Evolutionary conservation across 345 rosid species (phyloP), one percentile per base, ranked within the genome.

Genomic region (Atalantia buxifolia): DNA sequence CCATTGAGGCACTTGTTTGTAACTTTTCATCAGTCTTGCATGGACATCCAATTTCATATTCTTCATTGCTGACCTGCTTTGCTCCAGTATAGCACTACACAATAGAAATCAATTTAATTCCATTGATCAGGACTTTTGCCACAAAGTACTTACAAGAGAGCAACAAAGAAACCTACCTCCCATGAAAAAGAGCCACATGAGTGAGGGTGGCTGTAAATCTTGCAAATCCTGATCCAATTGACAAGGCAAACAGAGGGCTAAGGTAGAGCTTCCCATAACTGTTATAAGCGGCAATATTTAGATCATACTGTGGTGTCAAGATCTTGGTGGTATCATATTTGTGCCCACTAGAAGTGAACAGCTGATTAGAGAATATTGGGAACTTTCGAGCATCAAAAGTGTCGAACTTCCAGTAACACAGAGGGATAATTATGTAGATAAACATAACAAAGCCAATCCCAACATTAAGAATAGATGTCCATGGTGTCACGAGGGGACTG

Each of bases 181-280:
- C 99, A 77, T 97, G 88, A 82, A 97, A 97, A 67, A 97, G 83
- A 9, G 99, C 99, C 79, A 97, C 99, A 75, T 97, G 99, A 75
- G 95, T 89, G 57, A 97, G 88, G 6, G 98, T 97, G 45, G 99
- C 93, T 0, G 99, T 94, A 78, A 97, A 97, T 69, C 99, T 87
- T 10, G 97, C 97, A 73, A 97, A 97, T 57, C 99, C 99, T 0
- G 98, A 97, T n/a, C 97, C 99, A n/a, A 97, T 97, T 0, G 99
- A 97, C 42, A 97, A 85, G 24, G 98, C 98, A 66, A 97, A 97
- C 19, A 97, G 88, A 77, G 99, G 98, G 81, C 98, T 97, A 68
- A 97, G 93, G 78, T 97, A 97, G 76, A 97, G 94, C 87, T 97
- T 97, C 55, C 97, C 85, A 30, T 97, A 97, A 42, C 74, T 89